Conservation (phyloP, 1,284 basidiomycete species). For the Cystobasidiaceae sp. region DNA sequence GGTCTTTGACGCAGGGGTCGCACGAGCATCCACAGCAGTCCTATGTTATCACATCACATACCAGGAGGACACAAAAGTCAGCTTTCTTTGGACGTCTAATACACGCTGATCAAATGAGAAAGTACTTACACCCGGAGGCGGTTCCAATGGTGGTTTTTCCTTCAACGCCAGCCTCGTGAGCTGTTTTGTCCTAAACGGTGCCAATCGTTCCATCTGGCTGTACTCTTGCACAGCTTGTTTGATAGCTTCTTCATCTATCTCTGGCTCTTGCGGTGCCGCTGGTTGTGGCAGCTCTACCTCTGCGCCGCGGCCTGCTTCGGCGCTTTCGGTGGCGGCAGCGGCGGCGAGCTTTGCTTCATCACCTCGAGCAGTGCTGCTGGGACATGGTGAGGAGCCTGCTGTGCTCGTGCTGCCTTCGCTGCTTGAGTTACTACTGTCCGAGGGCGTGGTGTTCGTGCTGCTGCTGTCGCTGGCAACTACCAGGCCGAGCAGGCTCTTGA, state of each 20-base stretch:
- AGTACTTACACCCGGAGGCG: slow-evolving; percentile 6
- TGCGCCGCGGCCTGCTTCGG: too few relatives aligned
- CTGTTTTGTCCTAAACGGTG: slow-evolving; percentile 17
- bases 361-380: too few relatives aligned
- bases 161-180: slow-evolving; percentile 9
- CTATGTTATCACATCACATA: not conserved
- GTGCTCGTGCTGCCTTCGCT: too few relatives aligned
- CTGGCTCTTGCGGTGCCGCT: too few relatives aligned
- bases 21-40: slow-evolving; percentile 27
- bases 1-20: slow-evolving; percentile 19
- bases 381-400: too few relatives aligned
- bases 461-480: not conserved
- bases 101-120: not conserved
- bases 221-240: slow-evolving; percentile 1
- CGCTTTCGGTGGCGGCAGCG: too few relatives aligned
- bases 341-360: too few relatives aligned
- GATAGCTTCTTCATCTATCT: slow-evolving; percentile 2
- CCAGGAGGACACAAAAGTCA: too few relatives aligned
- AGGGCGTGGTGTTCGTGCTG: not conserved
- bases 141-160: not conserved
- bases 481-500: not conserved
- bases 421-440: too few relatives aligned
- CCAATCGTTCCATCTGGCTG: slow-evolving; percentile 1
- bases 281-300: too few relatives aligned
- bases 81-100: too few relatives aligned